phyloP scores from a whole-genome alignment of 345 rosid genomes.

The Populus ilicifolia region DNA sequence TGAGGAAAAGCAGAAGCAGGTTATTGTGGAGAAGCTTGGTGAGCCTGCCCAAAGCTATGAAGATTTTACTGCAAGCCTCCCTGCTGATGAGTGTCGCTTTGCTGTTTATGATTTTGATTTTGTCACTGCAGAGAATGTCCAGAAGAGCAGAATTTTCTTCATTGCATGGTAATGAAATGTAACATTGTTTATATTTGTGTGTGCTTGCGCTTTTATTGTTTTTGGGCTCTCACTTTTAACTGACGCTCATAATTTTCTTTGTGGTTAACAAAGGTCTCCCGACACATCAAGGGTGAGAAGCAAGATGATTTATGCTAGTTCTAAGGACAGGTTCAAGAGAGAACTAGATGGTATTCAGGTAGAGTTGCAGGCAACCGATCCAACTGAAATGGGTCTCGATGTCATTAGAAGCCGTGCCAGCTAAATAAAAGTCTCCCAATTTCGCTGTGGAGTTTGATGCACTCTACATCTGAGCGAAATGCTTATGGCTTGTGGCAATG shows the following conservation, averaged over 20 bases:
- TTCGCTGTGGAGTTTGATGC: constrained; percentile 9
- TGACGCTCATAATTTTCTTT: not conserved
- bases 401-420: constrained; percentile 50
- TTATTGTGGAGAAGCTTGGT: constrained; percentile 49
- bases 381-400: constrained; percentile 59
- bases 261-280: constrained; percentile 41
- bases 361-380: constrained; percentile 63
- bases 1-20: constrained; percentile 57
- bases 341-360: constrained; percentile 55
- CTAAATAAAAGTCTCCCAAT: not conserved
- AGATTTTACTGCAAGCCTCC: constrained; percentile 49
- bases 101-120: constrained; percentile 51
- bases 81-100: constrained; percentile 43
- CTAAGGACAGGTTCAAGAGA: constrained; percentile 63
- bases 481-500: constrained; percentile 24
- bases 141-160: constrained; percentile 57
- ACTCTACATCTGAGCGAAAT: constrained; percentile 23
- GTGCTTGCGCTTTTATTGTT: not conserved
- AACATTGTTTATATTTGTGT: not conserved
- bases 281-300: constrained; percentile 54
- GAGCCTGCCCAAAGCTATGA: constrained; percentile 46
- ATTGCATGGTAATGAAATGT: constrained; percentile 39
- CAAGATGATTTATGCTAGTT: constrained; percentile 67
- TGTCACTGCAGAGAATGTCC: constrained; percentile 51
- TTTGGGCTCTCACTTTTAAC: not conserved